Conservation (phyloP, 306 rosid species). For the Fagus sylvatica region DNA sequence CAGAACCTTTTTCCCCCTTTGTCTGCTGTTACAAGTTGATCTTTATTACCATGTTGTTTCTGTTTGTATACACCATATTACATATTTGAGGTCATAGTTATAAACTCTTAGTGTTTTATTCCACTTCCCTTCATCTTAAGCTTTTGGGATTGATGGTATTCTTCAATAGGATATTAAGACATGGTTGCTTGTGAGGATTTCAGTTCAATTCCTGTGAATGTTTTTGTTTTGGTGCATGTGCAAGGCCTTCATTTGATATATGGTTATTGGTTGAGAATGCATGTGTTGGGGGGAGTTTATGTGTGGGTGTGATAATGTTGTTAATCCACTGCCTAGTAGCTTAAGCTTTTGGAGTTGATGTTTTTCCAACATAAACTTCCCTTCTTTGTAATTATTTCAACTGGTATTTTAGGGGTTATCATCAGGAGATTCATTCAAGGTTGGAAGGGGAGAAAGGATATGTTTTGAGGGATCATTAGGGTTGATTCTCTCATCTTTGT, state of each 20-base stretch:
- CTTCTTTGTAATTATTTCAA: no score
- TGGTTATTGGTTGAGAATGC: neutral
- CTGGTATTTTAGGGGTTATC: neutral
- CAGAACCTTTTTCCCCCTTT: neutral
- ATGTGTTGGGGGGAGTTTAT: neutral
- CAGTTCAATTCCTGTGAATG: neutral
- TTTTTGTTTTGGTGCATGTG: neutral
- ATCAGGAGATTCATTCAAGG: neutral
- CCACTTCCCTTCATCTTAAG: neutral
- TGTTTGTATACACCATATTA: neutral
- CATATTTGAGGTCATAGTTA: neutral
- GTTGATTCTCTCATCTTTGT: neutral
- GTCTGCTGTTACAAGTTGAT: neutral
- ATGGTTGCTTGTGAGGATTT: neutral
- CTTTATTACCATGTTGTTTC: neutral
- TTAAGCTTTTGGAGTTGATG: neutral
- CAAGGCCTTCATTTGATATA: neutral
- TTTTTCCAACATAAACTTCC: neutral
- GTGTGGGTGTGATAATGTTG: neutral
- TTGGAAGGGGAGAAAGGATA: neutral
- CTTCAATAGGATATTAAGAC: neutral
- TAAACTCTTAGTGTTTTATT: neutral
- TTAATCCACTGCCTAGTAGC: neutral
- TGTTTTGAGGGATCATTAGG: neutral
- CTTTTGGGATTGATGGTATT: neutral